Base-by-base conservation (phyloP, 305 asterid species). In the Fraxinus latifolia region DNA sequence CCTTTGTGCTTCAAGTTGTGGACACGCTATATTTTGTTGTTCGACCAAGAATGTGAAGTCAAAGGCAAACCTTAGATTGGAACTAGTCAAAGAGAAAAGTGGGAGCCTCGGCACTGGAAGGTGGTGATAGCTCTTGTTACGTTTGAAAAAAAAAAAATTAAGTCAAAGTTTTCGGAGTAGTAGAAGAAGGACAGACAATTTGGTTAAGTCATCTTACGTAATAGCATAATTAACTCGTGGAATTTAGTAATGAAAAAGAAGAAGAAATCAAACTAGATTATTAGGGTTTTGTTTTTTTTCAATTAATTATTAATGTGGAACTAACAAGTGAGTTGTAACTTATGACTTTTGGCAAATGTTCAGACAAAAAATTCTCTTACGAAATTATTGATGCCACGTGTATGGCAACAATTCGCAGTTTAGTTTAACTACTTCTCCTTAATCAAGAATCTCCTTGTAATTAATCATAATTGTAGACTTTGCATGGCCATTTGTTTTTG, bases 371-470 rank as follows among this genome's bases (percentile, higher is more conserved):
- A 70, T 5, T 58, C 32, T 12, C 77, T 71, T 36, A 33, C 79
- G 67, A 58, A 9, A 12, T 34, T 62, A 34, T 75, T 53, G 65
- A 75, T 79, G 27, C 37, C 36, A 71, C 73, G 42, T 77, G 82
- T 27, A 44, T 15, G n/a, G 27, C 36, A 25, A 82, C 14, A 7
- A 81, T 65, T 78, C 39, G 67, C 11, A 78, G 77, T 79, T 79
- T 65, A 19, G 29, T 19, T 58, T 19, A 19, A 55, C 67, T 34
- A 32, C 76, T 65, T 12, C 60, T 36, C 37, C 39, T 73, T 31
- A 37, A 34, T 78, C 77, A 77, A 29, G 62, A 79, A 67, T 76
- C 29, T 71, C 44, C 74, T 42, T 11, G 7, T 19, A 70, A 70
- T 53, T 47, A 65, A 74, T 77, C 21, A 5, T 34, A 77, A 50